Percentiles rank a stretch among this genome's conserved stretches.
Conservation (phyloP, 257 asterid species). For the Rubia yunnanensis region DNA sequence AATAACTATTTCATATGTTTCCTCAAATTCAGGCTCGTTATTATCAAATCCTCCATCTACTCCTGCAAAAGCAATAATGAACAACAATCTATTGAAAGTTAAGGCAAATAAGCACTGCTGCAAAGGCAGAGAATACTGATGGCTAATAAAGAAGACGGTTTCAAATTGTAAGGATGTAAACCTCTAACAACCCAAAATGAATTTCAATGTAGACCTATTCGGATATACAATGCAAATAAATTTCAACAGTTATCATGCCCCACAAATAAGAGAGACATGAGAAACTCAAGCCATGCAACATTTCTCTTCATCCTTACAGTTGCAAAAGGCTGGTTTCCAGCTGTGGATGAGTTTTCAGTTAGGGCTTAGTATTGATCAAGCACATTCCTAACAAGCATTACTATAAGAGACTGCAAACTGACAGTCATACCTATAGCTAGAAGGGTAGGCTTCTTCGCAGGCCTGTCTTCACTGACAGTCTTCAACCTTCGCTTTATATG, state of each 20-base stretch:
- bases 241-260: background rate
- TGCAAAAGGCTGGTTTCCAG: no score
- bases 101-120: background rate
- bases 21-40: conserved; percentile 71
- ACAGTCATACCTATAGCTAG: conserved; percentile 89
- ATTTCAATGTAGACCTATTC: background rate
- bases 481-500: conserved; percentile 66
- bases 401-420: background rate
- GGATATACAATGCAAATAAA: background rate
- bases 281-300: no score
- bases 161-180: background rate
- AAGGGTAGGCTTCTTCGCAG: conserved; percentile 85
- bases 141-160: no score
- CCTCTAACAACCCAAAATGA: background rate
- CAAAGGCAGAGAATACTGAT: background rate
- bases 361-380: background rate
- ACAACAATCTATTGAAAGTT: background rate
- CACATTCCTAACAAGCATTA: background rate
- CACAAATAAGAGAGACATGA: background rate
- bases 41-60: conserved; percentile 86
- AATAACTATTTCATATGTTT: conserved; percentile 54
- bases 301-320: no score
- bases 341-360: no score
- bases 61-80: conserved; percentile 38
- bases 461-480: conserved; percentile 77